Conservation (phyloP, 495 filamentous ascomycete genomes). For the Talaromyces ruber region DNA sequence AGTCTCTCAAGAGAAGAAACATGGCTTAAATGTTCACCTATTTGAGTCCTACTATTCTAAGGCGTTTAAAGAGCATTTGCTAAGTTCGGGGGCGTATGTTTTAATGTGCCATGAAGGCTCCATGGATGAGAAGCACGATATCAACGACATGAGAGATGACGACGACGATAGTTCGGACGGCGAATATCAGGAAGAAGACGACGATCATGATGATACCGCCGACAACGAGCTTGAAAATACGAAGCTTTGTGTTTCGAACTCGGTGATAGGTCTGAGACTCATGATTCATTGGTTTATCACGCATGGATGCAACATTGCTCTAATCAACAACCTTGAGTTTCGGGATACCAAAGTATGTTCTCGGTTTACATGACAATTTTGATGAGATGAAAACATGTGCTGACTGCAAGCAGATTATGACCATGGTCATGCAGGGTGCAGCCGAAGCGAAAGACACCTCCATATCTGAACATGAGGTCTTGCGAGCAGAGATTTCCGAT, state of each 20-base stretch:
- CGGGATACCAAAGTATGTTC: conserved; percentile 47
- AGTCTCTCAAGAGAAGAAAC: conserved; percentile 18
- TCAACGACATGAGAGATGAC: not conserved
- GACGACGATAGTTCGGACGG: not conserved
- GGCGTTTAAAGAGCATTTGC: conserved; percentile 46
- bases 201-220: not conserved
- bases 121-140: not conserved
- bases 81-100: conserved; percentile 46
- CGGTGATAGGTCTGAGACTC: conserved; percentile 23
- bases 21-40: conserved; percentile 26
- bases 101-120: conserved; percentile 59
- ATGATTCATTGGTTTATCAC: conserved; percentile 42
- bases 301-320: conserved; percentile 45
- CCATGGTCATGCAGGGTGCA: conserved; percentile 36
- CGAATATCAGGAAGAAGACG: not conserved
- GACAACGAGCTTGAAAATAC: not conserved
- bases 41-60: conserved; percentile 37
- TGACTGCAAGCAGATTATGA: conserved; percentile 18
- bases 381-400: not conserved
- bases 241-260: conserved; percentile 1
- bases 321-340: conserved; percentile 52
- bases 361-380: not conserved
- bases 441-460: not conserved
- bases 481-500: not conserved
- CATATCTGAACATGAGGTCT: not conserved